Evolutionary conservation across 352 stramenopile species (phyloP), one percentile per base, ranked within the genome.

Genomic region (Peronospora farinosa): DNA sequence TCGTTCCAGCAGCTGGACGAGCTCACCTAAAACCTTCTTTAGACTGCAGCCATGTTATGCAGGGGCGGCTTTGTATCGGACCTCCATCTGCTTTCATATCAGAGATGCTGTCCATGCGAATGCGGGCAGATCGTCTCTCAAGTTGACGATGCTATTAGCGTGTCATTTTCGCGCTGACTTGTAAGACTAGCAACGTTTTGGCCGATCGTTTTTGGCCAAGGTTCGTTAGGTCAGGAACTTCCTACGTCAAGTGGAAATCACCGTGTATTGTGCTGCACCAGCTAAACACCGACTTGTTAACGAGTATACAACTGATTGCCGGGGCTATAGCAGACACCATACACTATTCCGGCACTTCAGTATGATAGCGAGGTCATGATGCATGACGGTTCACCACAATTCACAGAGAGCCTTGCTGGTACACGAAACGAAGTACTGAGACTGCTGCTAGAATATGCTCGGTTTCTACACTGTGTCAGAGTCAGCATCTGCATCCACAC

Each of bases 81-180:
- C 8, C 17, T 51, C 45, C 57, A 65, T 40, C 51, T 65, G 57
- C 52, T 65, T 62, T 62, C 43, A 30, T 47, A 46, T 51, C 57
- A 65, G 17, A 40, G 8, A 19, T 15, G 25, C 53, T 15, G 53
- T 23, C n/a, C n/a, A n/a, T n/a, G n/a, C n/a, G n/a, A n/a, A n/a
- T n/a, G n/a, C n/a, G n/a, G n/a, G n/a, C 46, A 46, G 35, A 56
- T 56, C 42, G 13, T 37, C 35, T 35, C 21, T 58, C 42, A 41
- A 58, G 41, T 63, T 58, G 55, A 63, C 55, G 55, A 63, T 23
- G 21, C 6, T 11, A 15, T 36, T 1, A 36, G 11, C 31, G 31
- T 7, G 11, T 36, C 31, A 15, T 40, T 41, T 28, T 21, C 16
- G 19, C 17, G 33, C 11, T 17, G 38, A 27, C 35, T 44, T 47